phyloP scores from a whole-genome alignment of 208 protist genomes.

The Angomonas ambiguus region DNA sequence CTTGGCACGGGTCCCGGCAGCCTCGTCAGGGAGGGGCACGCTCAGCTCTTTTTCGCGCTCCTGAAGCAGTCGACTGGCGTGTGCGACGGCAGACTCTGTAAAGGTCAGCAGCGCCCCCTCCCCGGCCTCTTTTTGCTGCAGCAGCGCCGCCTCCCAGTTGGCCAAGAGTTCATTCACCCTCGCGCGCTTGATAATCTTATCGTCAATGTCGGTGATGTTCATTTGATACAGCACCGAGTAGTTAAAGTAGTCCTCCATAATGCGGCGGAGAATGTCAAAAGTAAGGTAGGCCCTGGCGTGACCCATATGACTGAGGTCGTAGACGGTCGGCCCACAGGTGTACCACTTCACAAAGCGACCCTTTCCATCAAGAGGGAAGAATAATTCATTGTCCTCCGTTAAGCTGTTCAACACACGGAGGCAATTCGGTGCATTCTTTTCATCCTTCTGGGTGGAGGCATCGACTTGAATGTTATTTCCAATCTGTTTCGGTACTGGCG shows the following conservation, averaged over 20 bases:
- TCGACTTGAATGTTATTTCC: background rate
- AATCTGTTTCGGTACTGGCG: slow-evolving; percentile 18
- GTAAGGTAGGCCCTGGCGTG: slow-evolving; percentile 98
- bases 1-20: slow-evolving; percentile 40
- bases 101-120: slow-evolving; percentile 42
- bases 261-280: slow-evolving; percentile 97
- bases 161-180: slow-evolving; percentile 86
- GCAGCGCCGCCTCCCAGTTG: slow-evolving; percentile 49
- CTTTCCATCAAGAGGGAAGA: slow-evolving; percentile 47
- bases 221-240: slow-evolving; percentile 92
- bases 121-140: slow-evolving; percentile 16
- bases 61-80: slow-evolving; percentile 29
- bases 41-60: slow-evolving; percentile 31
- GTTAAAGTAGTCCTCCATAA: slow-evolving; percentile 96
- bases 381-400: slow-evolving; percentile 70
- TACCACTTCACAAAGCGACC: slow-evolving; percentile 88
- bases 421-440: slow-evolving; percentile 14
- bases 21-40: slow-evolving; percentile 34
- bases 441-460: background rate
- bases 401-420: slow-evolving; percentile 82
- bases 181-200: slow-evolving; percentile 98
- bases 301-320: slow-evolving; percentile 96
- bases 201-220: slow-evolving; percentile 99
- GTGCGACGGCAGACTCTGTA: slow-evolving; percentile 38
- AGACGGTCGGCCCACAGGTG: slow-evolving; percentile 98